A percentile compares a stretch with the other conserved stretches of the same genome.
These are phyloP conservation scores for Colletotrichum horii DNA, from an alignment of 2,329 filamentous ascomycete genomes.

Conservation along the genomic window DNA sequence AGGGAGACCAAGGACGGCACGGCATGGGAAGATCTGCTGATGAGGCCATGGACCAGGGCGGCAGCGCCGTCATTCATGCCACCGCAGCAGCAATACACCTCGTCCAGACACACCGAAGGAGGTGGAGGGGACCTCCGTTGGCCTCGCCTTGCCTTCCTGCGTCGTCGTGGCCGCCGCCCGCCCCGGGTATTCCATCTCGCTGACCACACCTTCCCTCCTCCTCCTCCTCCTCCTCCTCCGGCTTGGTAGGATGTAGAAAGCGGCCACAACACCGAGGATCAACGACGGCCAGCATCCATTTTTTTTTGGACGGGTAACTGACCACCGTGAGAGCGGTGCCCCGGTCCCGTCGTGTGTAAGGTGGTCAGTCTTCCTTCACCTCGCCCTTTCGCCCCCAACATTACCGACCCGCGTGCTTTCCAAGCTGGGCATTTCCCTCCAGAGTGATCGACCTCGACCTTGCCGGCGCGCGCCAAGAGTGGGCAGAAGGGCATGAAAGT, in stretches of 20 bases:
- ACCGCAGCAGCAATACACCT: background rate
- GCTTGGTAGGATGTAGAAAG: background rate
- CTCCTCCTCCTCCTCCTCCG: background rate
- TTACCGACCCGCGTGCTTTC: background rate
- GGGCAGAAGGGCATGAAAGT: constrained; percentile 13
- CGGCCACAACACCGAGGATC: constrained; percentile 1
- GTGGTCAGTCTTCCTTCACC: too few species aligned
- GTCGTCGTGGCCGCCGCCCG: background rate
- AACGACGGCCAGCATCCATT: background rate
- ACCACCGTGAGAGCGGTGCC: background rate
- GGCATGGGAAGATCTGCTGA: background rate
- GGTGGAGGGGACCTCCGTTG: background rate
- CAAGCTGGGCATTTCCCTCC: background rate
- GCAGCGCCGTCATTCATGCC: background rate
- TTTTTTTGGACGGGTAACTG: background rate
- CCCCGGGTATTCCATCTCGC: background rate
- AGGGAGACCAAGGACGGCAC: background rate
- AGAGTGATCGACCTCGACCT: constrained; percentile 12
- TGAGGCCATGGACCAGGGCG: constrained; percentile 6
- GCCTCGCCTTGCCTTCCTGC: background rate
- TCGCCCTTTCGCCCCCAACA: background rate
- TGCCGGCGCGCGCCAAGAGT: constrained; percentile 10
- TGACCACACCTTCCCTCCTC: background rate
- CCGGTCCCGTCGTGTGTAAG: too few species aligned
- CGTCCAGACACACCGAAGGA: background rate